phyloP scores from a whole-genome alignment of 2,329 filamentous ascomycete genomes.

The Alternaria longipes region DNA sequence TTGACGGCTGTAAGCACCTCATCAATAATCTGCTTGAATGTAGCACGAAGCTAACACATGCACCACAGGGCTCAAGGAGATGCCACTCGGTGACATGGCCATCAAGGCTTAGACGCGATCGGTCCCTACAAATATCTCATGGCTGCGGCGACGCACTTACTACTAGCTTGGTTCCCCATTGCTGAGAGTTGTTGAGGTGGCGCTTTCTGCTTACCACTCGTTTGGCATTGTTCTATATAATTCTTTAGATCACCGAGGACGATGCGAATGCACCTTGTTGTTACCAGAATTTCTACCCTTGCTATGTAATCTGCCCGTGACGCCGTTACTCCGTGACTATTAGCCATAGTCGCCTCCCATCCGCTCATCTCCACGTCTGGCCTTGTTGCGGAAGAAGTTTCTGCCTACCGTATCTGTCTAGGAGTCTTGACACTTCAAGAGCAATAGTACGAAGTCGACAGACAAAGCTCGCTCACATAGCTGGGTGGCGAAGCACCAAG shows the following conservation, averaged over 20 bases:
- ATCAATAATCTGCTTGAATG: not conserved
- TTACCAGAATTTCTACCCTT: not conserved
- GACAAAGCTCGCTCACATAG: not conserved
- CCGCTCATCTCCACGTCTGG: not conserved
- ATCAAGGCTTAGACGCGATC: slow-evolving; percentile 33
- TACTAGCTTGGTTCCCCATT: not conserved
- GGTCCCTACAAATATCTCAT: not conserved
- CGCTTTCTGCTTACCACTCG: slow-evolving; percentile 11
- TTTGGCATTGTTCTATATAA: slow-evolving; percentile 11
- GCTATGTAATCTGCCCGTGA: not conserved
- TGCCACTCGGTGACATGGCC: slow-evolving; percentile 38
- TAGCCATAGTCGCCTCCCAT: not conserved
- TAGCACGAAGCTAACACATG: slow-evolving; percentile 16
- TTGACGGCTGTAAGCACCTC: slow-evolving; percentile 43
- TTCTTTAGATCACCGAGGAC: not conserved
- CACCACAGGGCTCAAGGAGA: slow-evolving; percentile 37
- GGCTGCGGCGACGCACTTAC: not conserved
- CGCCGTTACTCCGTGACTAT: not conserved
- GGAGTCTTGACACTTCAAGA: not conserved
- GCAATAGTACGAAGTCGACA: not conserved
- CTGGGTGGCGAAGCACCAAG: not conserved
- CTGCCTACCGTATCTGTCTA: not conserved
- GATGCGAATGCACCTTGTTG: not conserved
- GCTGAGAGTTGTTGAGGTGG: not conserved
- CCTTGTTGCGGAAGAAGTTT: not conserved